Conservation (phyloP, 345 rosid genomes). For the Ricinus communis region DNA sequence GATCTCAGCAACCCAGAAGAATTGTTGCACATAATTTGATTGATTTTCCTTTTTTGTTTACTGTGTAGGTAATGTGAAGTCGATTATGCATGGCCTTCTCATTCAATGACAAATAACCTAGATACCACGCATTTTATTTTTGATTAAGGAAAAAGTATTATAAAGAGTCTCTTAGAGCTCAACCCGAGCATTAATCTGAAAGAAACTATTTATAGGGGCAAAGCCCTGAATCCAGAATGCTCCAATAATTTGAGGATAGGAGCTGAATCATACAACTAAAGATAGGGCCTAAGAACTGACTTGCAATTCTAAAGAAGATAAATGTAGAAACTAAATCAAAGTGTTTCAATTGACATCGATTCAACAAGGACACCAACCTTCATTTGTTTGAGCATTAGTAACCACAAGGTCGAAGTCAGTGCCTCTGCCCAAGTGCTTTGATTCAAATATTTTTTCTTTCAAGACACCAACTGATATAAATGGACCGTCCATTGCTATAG, state of each 20-base stretch:
- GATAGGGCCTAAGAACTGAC: background rate
- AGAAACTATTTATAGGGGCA: slow-evolving; percentile 3
- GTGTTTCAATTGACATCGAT: background rate
- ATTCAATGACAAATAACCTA: background rate
- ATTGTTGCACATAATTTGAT: background rate
- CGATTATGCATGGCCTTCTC: background rate
- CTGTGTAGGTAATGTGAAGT: background rate
- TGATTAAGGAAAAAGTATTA: background rate
- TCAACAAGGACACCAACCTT: slow-evolving; percentile 83
- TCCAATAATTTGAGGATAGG: background rate
- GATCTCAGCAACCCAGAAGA: background rate
- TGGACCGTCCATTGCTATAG: slow-evolving; percentile 91
- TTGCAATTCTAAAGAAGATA: too few relatives aligned
- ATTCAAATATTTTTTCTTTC: slow-evolving; percentile 98
- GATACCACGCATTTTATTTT: background rate
- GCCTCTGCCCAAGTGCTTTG: slow-evolving; percentile 99
- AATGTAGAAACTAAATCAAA: background rate
- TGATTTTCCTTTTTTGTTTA: background rate
- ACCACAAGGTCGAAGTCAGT: slow-evolving; percentile 95
- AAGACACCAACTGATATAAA: slow-evolving; percentile 93
- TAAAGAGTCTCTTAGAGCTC: background rate
- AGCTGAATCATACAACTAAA: background rate
- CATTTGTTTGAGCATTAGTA: slow-evolving; percentile 97
- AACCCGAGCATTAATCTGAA: background rate
- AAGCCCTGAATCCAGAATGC: slow-evolving; percentile 10